These are phyloP conservation scores for Penicillium herquei DNA, from an alignment of 495 filamentous ascomycete species.

Conservation along the genomic window DNA sequence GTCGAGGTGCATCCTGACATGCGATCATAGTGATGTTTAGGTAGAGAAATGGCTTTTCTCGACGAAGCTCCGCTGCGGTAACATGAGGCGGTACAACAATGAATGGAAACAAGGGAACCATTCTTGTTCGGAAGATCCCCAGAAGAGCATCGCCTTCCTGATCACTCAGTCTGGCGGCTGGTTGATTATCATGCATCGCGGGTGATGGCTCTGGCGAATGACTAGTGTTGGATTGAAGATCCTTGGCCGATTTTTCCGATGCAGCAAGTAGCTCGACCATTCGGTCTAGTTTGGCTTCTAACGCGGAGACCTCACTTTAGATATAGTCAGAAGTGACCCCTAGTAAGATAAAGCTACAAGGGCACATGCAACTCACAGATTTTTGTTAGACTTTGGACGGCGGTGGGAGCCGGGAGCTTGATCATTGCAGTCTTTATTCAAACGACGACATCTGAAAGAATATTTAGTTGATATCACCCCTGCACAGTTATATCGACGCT, in stretches of 20 bases:
- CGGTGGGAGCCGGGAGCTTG: conserved; percentile 25
- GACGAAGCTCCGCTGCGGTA: conserved; percentile 27
- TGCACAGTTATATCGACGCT: background rate
- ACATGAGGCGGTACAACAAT: conserved; percentile 24
- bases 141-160: conserved; percentile 13
- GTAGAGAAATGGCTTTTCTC: conserved; percentile 36
- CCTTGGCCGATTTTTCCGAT: conserved; percentile 8
- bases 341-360: background rate
- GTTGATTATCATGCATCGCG: background rate
- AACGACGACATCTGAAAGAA: conserved; percentile 18
- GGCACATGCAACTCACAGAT: conserved; percentile 8
- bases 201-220: conserved; percentile 2
- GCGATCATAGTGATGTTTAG: conserved; percentile 38
- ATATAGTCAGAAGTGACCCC: background rate
- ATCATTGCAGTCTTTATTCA: conserved; percentile 24
- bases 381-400: conserved; percentile 7
- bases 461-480: background rate
- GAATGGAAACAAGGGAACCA: conserved; percentile 38
- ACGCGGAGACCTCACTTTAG: conserved; percentile 15
- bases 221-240: conserved; percentile 4
- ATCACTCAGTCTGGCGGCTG: background rate
- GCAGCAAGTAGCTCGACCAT: conserved; percentile 25
- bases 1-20: conserved; percentile 18
- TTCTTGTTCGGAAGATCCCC: conserved; percentile 13
- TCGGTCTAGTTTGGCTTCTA: conserved; percentile 25